Conservation (phyloP, 2,329 filamentous ascomycete species). For the Colletotrichum destructivum region DNA sequence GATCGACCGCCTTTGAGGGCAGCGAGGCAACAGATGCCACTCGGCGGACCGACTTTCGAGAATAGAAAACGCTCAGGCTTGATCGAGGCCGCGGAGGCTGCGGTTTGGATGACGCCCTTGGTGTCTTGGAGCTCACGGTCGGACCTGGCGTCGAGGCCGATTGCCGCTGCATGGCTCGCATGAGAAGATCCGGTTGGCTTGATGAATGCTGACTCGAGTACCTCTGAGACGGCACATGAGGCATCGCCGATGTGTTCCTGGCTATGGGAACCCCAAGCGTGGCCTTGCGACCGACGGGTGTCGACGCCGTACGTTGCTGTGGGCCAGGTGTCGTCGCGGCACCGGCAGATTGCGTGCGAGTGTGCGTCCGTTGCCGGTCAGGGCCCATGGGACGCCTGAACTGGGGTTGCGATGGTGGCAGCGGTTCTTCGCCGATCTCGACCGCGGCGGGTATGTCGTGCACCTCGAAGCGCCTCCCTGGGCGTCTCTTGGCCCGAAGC, state of each 20-base stretch:
- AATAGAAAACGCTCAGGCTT: constrained; percentile 11
- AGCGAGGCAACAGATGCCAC: constrained; percentile 6
- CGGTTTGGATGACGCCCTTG: not conserved
- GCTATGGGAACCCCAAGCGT: not conserved
- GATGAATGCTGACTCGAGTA: not conserved
- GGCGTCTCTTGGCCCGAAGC: constrained; percentile 31
- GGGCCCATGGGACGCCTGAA: not conserved
- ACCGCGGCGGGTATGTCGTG: constrained; percentile 29
- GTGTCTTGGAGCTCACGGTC: not conserved
- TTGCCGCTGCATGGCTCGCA: constrained; percentile 3
- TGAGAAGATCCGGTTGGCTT: constrained; percentile 13
- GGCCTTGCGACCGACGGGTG: constrained; percentile 4
- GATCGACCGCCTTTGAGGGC: not conserved
- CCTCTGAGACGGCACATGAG: constrained; percentile 9
- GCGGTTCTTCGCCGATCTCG: constrained; percentile 26
- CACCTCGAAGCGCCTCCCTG: constrained; percentile 25
- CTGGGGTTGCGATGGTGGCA: not conserved
- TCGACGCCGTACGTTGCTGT: not conserved
- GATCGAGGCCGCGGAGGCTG: constrained; percentile 13
- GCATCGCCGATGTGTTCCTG: not conserved
- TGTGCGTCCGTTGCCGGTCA: not conserved
- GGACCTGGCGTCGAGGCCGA: not conserved
- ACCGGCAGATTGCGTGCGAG: not conserved
- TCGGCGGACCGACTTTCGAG: constrained; percentile 14
- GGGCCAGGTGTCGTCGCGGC: not conserved